Evolutionary conservation across 2,329 filamentous ascomycete species (phyloP).

Genomic region (Claviceps monticola): DNA sequence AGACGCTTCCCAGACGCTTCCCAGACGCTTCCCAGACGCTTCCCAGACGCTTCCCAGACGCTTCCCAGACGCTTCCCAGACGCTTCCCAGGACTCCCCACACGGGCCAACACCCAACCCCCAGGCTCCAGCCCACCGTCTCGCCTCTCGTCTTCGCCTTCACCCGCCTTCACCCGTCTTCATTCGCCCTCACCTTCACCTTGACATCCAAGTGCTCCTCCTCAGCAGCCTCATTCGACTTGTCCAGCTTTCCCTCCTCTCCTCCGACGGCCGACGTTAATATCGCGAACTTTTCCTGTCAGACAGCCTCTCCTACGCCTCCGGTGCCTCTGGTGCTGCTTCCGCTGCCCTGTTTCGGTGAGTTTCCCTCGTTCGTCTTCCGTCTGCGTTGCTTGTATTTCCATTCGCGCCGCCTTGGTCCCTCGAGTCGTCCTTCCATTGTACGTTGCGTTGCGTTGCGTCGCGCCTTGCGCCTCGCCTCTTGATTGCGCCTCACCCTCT

Average conservation of each 20-base stretch:
- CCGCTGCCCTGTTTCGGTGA: conserved; percentile 1
- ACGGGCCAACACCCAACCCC: neutral
- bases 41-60: neutral
- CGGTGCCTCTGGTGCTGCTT: neutral
- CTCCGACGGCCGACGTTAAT: neutral
- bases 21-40: neutral
- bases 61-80: neutral
- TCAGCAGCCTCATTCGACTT: conserved; percentile 1
- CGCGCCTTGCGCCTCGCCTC: neutral
- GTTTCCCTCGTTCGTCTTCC: neutral
- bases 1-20: neutral
- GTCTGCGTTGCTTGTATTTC: conserved; percentile 3
- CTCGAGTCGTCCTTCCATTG: conserved; percentile 4
- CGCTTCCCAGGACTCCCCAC: neutral
- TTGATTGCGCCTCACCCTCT: neutral
- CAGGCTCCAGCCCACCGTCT: neutral
- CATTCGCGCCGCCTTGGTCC: conserved; percentile 1
- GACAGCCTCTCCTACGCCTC: neutral
- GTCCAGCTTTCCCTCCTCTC: conserved; percentile 1
- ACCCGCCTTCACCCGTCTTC: neutral
- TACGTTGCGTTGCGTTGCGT: neutral
- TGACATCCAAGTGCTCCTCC: conserved; percentile 1
- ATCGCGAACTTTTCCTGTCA: neutral
- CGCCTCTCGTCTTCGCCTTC: neutral
- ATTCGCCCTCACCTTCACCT: neutral